phyloP scores from a whole-genome alignment of 352 stramenopile species.

The Globisporangium nodosum region DNA sequence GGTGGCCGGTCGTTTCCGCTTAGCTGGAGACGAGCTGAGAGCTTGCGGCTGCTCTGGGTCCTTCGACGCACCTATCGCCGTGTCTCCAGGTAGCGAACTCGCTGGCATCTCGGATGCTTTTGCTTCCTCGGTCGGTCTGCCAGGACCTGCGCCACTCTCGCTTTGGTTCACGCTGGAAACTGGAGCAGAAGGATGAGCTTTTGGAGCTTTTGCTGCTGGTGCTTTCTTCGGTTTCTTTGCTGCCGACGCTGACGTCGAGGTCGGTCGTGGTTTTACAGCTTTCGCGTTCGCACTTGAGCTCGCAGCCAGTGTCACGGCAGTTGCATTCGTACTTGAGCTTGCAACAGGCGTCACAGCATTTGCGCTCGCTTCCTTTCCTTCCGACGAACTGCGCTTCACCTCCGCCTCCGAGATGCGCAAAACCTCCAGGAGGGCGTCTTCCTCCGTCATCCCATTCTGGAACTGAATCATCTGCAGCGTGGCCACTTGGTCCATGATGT shows the following conservation, averaged over 20 bases:
- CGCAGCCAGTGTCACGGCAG: not conserved
- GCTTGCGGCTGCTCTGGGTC: not conserved
- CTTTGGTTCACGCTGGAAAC: not conserved
- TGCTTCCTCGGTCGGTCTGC: not conserved
- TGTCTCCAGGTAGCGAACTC: not conserved
- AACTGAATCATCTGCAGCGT: slow-evolving; percentile 53
- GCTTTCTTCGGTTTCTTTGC: not conserved
- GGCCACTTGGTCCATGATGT: slow-evolving; percentile 24
- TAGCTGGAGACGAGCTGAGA: slow-evolving; percentile 1
- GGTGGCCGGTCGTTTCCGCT: slow-evolving; percentile 7
- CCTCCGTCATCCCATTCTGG: slow-evolving; percentile 66
- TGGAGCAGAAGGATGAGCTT: not conserved
- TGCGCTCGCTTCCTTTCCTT: not conserved
- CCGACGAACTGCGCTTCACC: not conserved
- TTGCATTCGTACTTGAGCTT: too few species aligned
- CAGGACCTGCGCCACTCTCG: not conserved
- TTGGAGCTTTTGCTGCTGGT: slow-evolving; percentile 2
- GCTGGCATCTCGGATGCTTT: not conserved
- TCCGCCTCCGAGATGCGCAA: slow-evolving; percentile 53
- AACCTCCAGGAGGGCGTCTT: slow-evolving; percentile 59
- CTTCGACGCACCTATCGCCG: not conserved
- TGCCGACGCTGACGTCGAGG: not conserved
- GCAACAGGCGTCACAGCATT: not conserved
- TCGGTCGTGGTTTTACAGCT: not conserved
- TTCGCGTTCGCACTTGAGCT: not conserved